Conservation (phyloP, 2,329 filamentous ascomycete genomes). For the Beauveria rudraprayagi region DNA sequence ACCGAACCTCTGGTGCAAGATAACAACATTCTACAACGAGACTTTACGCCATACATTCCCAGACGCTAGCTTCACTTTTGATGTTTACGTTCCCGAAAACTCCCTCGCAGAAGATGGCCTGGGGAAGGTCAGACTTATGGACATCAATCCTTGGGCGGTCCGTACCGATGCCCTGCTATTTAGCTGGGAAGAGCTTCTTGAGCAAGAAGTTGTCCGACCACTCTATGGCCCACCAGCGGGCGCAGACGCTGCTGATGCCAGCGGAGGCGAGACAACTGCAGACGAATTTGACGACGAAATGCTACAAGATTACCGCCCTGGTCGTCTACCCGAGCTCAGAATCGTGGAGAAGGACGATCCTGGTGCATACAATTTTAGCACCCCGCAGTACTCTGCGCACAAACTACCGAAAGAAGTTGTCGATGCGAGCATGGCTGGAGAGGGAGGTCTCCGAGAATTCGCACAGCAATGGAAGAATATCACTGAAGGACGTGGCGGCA, state of each 20-base stretch:
- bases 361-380: constrained; percentile 77
- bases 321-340: constrained; percentile 68
- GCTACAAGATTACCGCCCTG: constrained; percentile 42
- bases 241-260: constrained; percentile 24
- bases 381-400: constrained; percentile 85
- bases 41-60: constrained; percentile 71
- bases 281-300: constrained; percentile 31
- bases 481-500: constrained; percentile 32
- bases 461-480: constrained; percentile 65
- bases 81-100: constrained; percentile 78
- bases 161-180: constrained; percentile 86
- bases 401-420: constrained; percentile 94
- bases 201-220: constrained; percentile 54
- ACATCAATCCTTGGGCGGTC: constrained; percentile 91
- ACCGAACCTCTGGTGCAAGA: constrained; percentile 56
- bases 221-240: constrained; percentile 39
- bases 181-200: constrained; percentile 79
- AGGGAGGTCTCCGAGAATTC: constrained; percentile 75
- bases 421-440: constrained; percentile 56
- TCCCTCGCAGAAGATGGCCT: constrained; percentile 49
- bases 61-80: constrained; percentile 78
- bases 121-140: constrained; percentile 74
- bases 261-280: constrained; percentile 29
- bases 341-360: constrained; percentile 79
- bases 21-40: constrained; percentile 69